Percentiles rank a stretch among this genome's conserved stretches.
These are phyloP conservation scores for Phytopythium aichiense DNA, from an alignment of 352 stramenopile genomes.

Conservation along the genomic window DNA sequence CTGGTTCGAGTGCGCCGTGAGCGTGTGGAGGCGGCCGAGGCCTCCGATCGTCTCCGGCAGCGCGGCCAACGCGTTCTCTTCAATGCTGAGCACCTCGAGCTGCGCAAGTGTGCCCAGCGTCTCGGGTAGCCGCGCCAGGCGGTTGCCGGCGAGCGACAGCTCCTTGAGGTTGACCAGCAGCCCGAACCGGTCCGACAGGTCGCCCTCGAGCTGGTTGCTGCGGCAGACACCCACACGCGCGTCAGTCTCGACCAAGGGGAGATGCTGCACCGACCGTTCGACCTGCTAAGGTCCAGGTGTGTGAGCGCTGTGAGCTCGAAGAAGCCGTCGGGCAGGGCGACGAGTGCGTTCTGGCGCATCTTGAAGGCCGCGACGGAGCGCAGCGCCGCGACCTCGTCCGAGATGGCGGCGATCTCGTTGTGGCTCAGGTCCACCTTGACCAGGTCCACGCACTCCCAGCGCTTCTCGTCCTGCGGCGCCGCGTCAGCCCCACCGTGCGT, in stretches of 20 bases:
- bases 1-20: slow-evolving; percentile 64
- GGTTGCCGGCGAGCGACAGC: slow-evolving; percentile 55
- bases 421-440: slow-evolving; percentile 81
- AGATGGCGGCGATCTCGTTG: slow-evolving; percentile 57
- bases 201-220: slow-evolving; percentile 60
- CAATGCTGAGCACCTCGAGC: slow-evolving; percentile 52
- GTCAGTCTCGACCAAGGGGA: not conserved
- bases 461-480: slow-evolving; percentile 63
- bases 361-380: slow-evolving; percentile 59
- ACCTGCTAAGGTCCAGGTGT: slow-evolving; percentile 78
- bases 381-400: slow-evolving; percentile 47
- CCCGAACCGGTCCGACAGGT: slow-evolving; percentile 52
- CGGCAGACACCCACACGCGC: not conserved
- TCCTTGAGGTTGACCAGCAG: slow-evolving; percentile 54
- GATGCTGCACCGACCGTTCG: too few species aligned
- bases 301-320: slow-evolving; percentile 55
- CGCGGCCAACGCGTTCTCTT: slow-evolving; percentile 53
- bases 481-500: not conserved
- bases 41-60: slow-evolving; percentile 51
- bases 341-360: slow-evolving; percentile 65
- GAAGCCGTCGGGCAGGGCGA: slow-evolving; percentile 51
- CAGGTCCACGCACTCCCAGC: slow-evolving; percentile 81
- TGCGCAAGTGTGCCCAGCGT: slow-evolving; percentile 37
- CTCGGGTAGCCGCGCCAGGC: slow-evolving; percentile 51
- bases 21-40: slow-evolving; percentile 49